A percentile compares a stretch with the other conserved stretches of the same genome.
phyloP scores from a whole-genome alignment of 192 early-diverging fungal species.

The Coemansia reversa region DNA sequence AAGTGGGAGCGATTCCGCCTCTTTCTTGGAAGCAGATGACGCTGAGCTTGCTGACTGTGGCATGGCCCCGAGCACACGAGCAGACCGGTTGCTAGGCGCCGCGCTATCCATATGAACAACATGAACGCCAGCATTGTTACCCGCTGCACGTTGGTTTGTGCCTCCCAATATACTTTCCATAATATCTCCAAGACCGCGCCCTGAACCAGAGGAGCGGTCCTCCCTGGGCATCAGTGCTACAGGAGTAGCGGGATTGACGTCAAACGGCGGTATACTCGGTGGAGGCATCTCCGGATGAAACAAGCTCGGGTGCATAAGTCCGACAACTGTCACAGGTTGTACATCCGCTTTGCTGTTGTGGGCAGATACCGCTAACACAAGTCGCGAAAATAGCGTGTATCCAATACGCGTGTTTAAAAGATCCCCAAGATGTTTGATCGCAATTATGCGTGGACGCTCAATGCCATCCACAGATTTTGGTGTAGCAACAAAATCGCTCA shows the following conservation, averaged over 20 bases:
- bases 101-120: conserved; percentile 30
- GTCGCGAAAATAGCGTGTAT: conserved; percentile 47
- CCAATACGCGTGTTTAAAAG: conserved; percentile 52
- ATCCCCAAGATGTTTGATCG: conserved; percentile 50
- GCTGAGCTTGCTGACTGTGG: background rate
- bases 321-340: conserved; percentile 28
- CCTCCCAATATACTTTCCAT: conserved; percentile 31
- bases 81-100: background rate
- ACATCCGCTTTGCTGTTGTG: conserved; percentile 18
- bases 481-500: conserved; percentile 26
- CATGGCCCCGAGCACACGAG: background rate
- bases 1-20: conserved; percentile 31
- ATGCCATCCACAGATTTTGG: conserved; percentile 9
- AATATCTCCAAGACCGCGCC: conserved; percentile 19
- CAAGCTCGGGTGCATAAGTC: conserved; percentile 51
- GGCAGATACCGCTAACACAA: conserved; percentile 14
- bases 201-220: conserved; percentile 9
- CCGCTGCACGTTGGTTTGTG: conserved; percentile 5
- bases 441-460: conserved; percentile 35
- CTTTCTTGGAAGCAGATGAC: background rate
- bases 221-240: conserved; percentile 36
- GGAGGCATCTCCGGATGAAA: conserved; percentile 45
- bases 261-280: conserved; percentile 50
- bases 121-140: conserved; percentile 25
- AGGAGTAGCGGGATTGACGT: conserved; percentile 44